Percentiles rank a stretch among this genome's conserved stretches.
phyloP scores from a whole-genome alignment of 345 rosid species.

The Gossypioides kirkii region DNA sequence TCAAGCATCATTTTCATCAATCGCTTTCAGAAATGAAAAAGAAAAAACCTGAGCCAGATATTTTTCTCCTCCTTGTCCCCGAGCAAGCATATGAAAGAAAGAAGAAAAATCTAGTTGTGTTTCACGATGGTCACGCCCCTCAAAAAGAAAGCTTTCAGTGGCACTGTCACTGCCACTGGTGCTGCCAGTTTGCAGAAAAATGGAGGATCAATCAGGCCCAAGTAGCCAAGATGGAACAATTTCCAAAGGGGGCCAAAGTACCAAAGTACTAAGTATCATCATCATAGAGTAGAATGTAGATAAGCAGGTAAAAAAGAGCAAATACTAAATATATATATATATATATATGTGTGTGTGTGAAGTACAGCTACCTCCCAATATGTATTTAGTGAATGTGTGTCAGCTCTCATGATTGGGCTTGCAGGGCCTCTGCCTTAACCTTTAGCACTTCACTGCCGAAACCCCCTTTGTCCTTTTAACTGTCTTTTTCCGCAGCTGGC shows the following conservation, averaged over 20 bases:
- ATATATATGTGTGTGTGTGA: background rate
- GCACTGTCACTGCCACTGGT: background rate
- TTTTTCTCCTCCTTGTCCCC: background rate
- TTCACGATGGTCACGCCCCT: slow-evolving; percentile 1
- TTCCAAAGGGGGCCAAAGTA: background rate
- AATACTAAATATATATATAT: background rate
- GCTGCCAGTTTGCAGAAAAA: background rate
- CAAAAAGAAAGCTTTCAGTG: background rate
- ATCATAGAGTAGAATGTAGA: background rate
- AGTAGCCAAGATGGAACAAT: background rate
- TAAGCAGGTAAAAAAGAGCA: background rate
- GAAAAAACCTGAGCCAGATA: background rate
- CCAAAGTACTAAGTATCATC: background rate
- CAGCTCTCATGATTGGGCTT: slow-evolving; percentile 5
- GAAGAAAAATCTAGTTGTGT: background rate
- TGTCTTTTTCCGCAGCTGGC: background rate
- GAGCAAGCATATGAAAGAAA: background rate
- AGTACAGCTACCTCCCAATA: slow-evolving; percentile 9
- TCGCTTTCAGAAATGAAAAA: background rate
- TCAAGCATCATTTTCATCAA: background rate
- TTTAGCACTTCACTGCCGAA: background rate
- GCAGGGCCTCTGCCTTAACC: background rate
- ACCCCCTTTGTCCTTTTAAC: background rate
- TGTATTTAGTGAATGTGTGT: background rate
- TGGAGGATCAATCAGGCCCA: background rate